phyloP scores from a whole-genome alignment of 2,329 filamentous ascomycete genomes.

The Rachicladosporium sp. region DNA sequence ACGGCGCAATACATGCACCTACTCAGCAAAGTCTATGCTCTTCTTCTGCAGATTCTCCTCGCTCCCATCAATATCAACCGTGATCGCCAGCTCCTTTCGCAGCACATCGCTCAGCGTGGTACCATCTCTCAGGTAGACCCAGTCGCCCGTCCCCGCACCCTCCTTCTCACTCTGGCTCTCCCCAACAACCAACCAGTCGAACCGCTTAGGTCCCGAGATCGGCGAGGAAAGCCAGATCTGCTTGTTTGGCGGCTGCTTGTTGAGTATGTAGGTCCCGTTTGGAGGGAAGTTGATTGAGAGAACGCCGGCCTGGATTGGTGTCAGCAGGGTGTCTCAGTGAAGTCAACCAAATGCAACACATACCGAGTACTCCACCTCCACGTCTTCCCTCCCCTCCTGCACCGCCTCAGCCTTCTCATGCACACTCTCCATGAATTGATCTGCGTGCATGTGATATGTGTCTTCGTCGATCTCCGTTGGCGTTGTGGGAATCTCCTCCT shows the following conservation, averaged over 20 bases:
- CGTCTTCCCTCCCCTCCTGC: constrained; percentile 58
- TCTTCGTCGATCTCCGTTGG: constrained; percentile 47
- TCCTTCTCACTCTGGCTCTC: constrained; percentile 70
- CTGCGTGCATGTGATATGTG: constrained; percentile 66
- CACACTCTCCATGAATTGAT: constrained; percentile 57
- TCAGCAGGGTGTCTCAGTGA: constrained; percentile 1
- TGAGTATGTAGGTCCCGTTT: constrained; percentile 79
- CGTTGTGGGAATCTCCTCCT: constrained; percentile 35
- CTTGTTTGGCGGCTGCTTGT: constrained; percentile 97
- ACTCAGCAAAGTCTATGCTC: constrained; percentile 18
- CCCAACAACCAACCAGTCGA: constrained; percentile 69
- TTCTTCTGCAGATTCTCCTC: constrained; percentile 14
- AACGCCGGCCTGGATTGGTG: constrained; percentile 59
- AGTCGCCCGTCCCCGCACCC: constrained; percentile 59
- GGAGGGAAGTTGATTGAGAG: constrained; percentile 60
- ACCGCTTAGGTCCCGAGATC: constrained; percentile 81
- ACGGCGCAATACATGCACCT: not conserved
- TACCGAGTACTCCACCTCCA: constrained; percentile 87
- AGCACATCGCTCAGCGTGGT: constrained; percentile 61
- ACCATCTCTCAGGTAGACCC: constrained; percentile 84
- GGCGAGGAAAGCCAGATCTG: constrained; percentile 95
- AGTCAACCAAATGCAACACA: constrained; percentile 22
- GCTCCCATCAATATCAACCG: constrained; percentile 31
- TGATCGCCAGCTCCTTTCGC: constrained; percentile 61
- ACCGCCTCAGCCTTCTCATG: constrained; percentile 54